Evolutionary conservation across 1,284 basidiomycete genomes (phyloP).

Genomic region (Sporisorium graminicola): DNA sequence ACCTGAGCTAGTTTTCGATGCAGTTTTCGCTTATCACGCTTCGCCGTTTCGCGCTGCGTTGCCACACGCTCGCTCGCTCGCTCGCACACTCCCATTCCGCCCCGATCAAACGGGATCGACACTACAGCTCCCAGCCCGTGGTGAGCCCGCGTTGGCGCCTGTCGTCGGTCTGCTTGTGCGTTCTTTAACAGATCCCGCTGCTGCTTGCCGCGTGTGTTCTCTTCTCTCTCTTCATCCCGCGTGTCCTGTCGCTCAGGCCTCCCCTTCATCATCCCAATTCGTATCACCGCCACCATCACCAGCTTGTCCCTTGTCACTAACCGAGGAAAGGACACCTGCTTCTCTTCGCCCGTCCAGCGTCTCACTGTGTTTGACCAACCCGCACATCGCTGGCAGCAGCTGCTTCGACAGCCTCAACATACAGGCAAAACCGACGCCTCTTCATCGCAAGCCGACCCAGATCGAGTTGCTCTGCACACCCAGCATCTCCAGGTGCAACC

Average conservation of each 20-base stretch:
- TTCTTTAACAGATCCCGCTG: neutral
- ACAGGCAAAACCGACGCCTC: neutral
- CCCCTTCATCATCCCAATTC: neutral
- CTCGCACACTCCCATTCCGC: neutral
- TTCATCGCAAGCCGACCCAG: no score
- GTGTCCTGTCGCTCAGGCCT: neutral
- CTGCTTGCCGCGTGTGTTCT: neutral
- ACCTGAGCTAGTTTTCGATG: neutral
- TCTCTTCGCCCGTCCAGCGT: neutral
- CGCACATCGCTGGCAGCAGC: neutral
- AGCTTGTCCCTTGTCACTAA: neutral
- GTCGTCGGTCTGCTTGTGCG: neutral
- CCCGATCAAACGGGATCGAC: constrained; percentile 5
- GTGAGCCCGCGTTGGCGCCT: constrained; percentile 1
- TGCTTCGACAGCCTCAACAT: neutral
- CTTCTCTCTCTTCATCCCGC: neutral
- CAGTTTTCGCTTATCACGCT: neutral
- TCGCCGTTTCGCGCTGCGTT: neutral
- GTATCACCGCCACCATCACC: neutral
- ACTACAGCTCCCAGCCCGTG: neutral
- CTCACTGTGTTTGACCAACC: neutral
- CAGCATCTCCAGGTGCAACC: neutral
- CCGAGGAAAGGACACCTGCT: neutral
- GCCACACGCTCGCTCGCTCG: no score
- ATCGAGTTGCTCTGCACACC: neutral